These are phyloP conservation scores for Skeletonema tropicum DNA, from an alignment of 108 stramenopile species.

Conservation along the genomic window DNA sequence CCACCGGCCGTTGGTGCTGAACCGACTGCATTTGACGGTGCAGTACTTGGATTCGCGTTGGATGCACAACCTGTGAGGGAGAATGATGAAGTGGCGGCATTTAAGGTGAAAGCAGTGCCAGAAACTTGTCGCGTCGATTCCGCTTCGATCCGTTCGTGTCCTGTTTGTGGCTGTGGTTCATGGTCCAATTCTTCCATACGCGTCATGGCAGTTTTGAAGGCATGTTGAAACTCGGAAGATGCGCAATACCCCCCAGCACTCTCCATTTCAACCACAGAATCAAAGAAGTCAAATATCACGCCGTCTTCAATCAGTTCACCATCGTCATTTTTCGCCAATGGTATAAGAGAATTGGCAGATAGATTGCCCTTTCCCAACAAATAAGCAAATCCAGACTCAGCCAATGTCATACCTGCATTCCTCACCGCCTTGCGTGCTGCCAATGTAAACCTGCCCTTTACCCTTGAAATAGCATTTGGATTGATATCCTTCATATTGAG, in stretches of 20 bases:
- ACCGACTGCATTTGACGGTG: no score
- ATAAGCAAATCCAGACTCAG: background rate
- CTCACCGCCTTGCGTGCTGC: background rate
- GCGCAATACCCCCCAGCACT: slow-evolving; percentile 10
- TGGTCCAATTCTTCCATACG: no score
- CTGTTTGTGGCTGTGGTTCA: no score
- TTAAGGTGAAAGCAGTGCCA: no score
- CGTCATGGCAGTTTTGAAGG: slow-evolving; percentile 7
- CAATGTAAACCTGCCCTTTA: background rate
- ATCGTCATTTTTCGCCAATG: background rate
- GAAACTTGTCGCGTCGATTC: no score
- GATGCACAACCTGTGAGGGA: no score
- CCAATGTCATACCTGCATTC: background rate
- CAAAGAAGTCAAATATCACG: slow-evolving; percentile 15
- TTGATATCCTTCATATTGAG: background rate
- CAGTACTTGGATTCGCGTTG: no score
- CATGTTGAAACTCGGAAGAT: slow-evolving; percentile 17
- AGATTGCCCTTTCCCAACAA: background rate
- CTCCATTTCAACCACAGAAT: slow-evolving; percentile 6
- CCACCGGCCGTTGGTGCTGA: no score
- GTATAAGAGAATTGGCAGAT: background rate
- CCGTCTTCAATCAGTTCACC: slow-evolving; percentile 4
- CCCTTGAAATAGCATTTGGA: background rate
- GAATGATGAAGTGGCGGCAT: no score
- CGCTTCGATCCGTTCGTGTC: no score